Conservation (phyloP, 345 rosid genomes). For the Eucalyptus sp. region DNA sequence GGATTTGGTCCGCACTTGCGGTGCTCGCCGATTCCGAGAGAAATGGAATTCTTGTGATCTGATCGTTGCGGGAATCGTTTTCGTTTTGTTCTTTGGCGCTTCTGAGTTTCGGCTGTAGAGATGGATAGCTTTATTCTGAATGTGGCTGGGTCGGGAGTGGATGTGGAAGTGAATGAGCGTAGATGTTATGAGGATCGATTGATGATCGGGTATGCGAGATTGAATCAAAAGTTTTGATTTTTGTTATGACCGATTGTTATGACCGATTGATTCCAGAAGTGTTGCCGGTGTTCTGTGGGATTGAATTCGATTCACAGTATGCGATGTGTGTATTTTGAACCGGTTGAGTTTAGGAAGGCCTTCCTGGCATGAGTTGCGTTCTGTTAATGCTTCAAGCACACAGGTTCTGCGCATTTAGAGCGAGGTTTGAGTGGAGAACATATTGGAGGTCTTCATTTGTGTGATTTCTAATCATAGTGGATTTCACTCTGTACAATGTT, state of each 20-base stretch:
- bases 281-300: not conserved
- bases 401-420: not conserved
- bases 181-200: not conserved
- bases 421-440: not conserved
- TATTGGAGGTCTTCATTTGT: not conserved
- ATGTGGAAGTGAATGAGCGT: not conserved
- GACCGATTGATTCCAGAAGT: not conserved
- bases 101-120: not conserved
- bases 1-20: not conserved
- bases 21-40: not conserved
- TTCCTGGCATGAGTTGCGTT: not conserved
- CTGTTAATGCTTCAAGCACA: not conserved
- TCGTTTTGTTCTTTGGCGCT: not conserved
- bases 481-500: not conserved
- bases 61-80: not conserved
- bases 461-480: not conserved
- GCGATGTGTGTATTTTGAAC: not conserved
- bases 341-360: not conserved
- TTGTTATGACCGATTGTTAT: not conserved
- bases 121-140: not conserved
- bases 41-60: accelerated
- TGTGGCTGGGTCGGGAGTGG: not conserved
- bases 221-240: not conserved
- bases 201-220: not conserved
- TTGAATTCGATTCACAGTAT: not conserved